Evolutionary conservation across 495 filamentous ascomycete species (phyloP), one percentile per base, ranked within the genome.

Genomic region (Xylaria castorea): DNA sequence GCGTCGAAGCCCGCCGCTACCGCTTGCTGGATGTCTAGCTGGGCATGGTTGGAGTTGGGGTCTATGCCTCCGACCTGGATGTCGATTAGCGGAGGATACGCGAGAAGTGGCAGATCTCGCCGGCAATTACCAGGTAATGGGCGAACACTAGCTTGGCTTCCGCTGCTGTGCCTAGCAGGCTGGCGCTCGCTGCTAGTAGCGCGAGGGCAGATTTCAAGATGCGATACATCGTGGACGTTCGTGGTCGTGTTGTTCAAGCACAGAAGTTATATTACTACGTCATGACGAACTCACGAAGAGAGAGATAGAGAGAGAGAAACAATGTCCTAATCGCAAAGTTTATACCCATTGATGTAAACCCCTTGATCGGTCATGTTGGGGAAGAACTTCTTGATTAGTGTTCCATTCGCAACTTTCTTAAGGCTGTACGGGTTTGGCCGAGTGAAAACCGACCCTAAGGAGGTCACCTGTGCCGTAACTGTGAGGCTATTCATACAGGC

Each of bases 1-100:
- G 80, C 82, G 38, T 82, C 80, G 44, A 80, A 78, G 61, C 76
- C 75, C 2, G 80, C 73, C 16, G 71, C 72, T 53, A 75, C 71
- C 20, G 81, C 81, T 40, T 79, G 73, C 38, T 77, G 64, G 44
- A 83, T 78, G 57, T 83, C 79, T 57, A 76, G 71, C 57, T 80
- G 72, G 46, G 77, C 81, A 68, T 83, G 79, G 36, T 76, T 66
- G 30, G 79, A 73, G 46, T 63, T 78, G 27, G 78, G 64, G 58
- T 76, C 71, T 34, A 79, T 74, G 30, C 79, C 78, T 48, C 78
- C 80, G 55, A 82, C 75, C 79, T 81, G 34, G 22, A 30, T 32
- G 40, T 34, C 22, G 5, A 25, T 69, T 69, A 69, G 53, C 3
- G 53, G 12, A 30, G 7, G 27, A 36, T 34, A 5, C 27, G 9